A percentile compares a stretch with the other conserved stretches of the same genome.
Evolutionary conservation across 495 filamentous ascomycete species (phyloP).

Genomic region (Hyaloscypha hepaticicola): DNA sequence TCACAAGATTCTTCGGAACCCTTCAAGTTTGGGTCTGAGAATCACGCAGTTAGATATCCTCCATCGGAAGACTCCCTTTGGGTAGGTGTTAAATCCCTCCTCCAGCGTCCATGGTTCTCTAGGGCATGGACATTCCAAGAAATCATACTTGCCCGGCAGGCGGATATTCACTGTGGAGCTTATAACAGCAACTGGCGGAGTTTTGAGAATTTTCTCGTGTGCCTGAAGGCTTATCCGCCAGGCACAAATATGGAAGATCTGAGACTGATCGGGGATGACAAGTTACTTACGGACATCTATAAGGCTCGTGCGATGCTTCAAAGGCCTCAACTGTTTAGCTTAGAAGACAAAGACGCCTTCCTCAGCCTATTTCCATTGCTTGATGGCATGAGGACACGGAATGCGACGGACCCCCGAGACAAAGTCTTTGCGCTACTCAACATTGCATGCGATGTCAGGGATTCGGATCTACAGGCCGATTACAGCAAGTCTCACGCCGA

Average conservation of each 20-base stretch:
- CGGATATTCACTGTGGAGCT: neutral
- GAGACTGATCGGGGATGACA: too few species aligned
- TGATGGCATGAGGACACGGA: neutral
- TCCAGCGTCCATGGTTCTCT: neutral
- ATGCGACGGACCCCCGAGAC: neutral
- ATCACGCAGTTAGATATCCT: neutral
- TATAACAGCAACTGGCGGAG: neutral
- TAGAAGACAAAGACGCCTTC: too few species aligned
- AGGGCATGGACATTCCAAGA: conserved; percentile 2
- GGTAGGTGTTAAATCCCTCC: neutral
- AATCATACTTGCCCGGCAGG: neutral
- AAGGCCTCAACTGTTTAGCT: too few species aligned
- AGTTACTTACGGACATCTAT: too few species aligned
- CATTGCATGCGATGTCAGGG: neutral
- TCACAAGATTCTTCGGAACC: neutral
- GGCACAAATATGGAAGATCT: neutral
- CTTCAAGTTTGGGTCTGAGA: neutral
- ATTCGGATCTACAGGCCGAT: neutral
- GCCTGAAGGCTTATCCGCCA: neutral
- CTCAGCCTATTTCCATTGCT: neutral
- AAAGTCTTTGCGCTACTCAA: conserved; percentile 1
- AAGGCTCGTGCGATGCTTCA: too few species aligned
- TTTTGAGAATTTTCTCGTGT: neutral
- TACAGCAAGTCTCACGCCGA: neutral
- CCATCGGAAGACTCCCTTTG: neutral